Conservation (phyloP, 1,139 yeast species). For the Suhomyces bokatorum region DNA sequence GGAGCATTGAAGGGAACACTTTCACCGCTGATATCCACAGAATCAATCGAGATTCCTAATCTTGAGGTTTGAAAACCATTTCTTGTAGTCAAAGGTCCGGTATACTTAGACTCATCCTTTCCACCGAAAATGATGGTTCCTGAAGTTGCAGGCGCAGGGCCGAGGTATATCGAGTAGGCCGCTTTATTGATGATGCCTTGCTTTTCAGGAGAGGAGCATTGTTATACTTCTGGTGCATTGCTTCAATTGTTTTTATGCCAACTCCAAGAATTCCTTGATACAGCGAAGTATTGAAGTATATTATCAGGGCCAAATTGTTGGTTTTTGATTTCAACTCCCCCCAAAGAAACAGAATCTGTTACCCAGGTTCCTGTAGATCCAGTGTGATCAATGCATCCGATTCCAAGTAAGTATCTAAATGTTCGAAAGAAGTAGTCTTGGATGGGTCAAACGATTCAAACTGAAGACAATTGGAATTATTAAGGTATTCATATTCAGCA, state of each 20-base stretch:
- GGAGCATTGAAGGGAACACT: not conserved
- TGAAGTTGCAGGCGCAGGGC: conserved; percentile 10
- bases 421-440: conserved; percentile 9
- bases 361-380: conserved; percentile 20
- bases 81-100: conserved; percentile 17
- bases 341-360: conserved; percentile 17
- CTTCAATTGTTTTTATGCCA: conserved; percentile 29
- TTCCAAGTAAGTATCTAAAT: conserved; percentile 8
- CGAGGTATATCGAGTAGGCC: conserved; percentile 25
- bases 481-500: conserved; percentile 26
- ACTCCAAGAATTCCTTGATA: conserved; percentile 32
- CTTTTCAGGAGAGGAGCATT: conserved; percentile 25
- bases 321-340: conserved; percentile 14
- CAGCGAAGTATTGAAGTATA: conserved; percentile 13
- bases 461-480: not conserved
- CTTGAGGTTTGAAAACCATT: not conserved
- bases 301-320: conserved; percentile 22
- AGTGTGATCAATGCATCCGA: conserved; percentile 19
- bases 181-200: conserved; percentile 20
- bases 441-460: conserved; percentile 14
- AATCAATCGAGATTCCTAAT: conserved; percentile 1
- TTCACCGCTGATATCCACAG: not conserved
- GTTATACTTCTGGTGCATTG: not conserved
- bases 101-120: conserved; percentile 21
- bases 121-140: conserved; percentile 24